Evolutionary conservation across 805 yeast genomes (phyloP), one percentile per base, ranked within the genome.

Genomic region (Metschnikowia koreensis): DNA sequence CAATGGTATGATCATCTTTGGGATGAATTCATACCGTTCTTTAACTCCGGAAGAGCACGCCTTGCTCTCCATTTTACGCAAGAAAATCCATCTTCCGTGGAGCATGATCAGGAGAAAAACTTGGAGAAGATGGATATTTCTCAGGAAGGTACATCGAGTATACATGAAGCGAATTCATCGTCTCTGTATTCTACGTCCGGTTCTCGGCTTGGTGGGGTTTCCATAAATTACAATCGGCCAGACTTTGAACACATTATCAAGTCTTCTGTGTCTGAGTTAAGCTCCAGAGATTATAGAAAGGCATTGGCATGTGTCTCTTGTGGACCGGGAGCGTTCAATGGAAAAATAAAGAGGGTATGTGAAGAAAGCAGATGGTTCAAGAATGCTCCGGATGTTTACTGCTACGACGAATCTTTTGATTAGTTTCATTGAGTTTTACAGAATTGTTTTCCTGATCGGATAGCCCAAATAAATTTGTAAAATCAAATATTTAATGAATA

Each of bases 281-380:
- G 59, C n/a, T 44, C 55, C 5, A 36, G 41, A 2, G 41, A 45
- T 8, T 52, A 53, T 33, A 58, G 60, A 38, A 66, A 65, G 50
- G 58, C 71, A 0, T 54, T 76, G 51, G 81, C 79, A 2, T 69
- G 75, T 8, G 44, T 70, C 10, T 60, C 66, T 15, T 76, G 81
- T 64, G 81, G 81, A 0, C 73, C 78, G 1, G 55, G 50, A 2
- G 55, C 50, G 0, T 69, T 77, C 51, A 65, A 71, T 6, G 57
- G 63, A 15, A 52, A 49, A 13, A 60, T 74, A 12, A 68, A 65
- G 46, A 48, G 47, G 6, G 65, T 60, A 28, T 65, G 76, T 42
- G 70, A 69, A 43, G 61, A 59, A 36, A 59, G 62, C 48, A 60
- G 71, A 16, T 61, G 65, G 61, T 37, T 48, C 10, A 48, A 49